Percentiles rank a stretch among this genome's conserved stretches.
Evolutionary conservation across 2,329 filamentous ascomycete genomes (phyloP).

Genomic region (Trichoderma sp.): DNA sequence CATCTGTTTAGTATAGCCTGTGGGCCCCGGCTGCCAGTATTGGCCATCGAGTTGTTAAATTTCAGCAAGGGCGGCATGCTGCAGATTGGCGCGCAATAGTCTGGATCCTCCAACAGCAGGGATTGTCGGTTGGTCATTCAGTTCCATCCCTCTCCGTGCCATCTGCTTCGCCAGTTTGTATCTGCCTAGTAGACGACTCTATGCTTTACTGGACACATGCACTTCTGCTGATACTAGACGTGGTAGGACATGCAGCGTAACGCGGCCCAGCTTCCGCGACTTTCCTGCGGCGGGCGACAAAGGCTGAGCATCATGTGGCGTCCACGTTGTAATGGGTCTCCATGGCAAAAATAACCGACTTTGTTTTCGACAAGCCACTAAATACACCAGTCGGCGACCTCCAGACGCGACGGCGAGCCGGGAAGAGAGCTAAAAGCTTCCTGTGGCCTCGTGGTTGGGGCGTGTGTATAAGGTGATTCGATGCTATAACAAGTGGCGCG

Average conservation of each 20-base stretch:
- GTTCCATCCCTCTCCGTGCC: background rate
- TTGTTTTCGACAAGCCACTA: constrained; percentile 16
- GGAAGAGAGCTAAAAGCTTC: background rate
- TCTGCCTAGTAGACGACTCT: background rate
- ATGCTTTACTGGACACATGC: background rate
- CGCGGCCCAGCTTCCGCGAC: background rate
- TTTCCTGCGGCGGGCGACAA: background rate
- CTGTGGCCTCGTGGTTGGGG: background rate
- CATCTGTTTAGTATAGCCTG: background rate
- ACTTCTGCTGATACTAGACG: background rate
- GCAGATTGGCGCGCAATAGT: constrained; percentile 30
- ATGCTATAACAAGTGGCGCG: background rate
- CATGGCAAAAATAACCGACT: constrained; percentile 5
- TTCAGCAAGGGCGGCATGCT: constrained; percentile 13
- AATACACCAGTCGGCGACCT: background rate
- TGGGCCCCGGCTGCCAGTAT: constrained; percentile 4
- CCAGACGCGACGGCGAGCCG: background rate
- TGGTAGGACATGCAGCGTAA: background rate
- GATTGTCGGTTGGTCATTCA: background rate
- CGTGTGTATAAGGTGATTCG: background rate
- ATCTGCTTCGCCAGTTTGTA: background rate
- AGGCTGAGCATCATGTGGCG: constrained; percentile 23
- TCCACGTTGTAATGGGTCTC: constrained; percentile 19
- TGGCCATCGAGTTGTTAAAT: constrained; percentile 21
- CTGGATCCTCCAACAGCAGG: constrained; percentile 8